Percentiles rank a stretch among this genome's conserved stretches.
Evolutionary conservation across 768 basidiomycete species (phyloP).

Genomic region (Phanerodontia chrysosporium): DNA sequence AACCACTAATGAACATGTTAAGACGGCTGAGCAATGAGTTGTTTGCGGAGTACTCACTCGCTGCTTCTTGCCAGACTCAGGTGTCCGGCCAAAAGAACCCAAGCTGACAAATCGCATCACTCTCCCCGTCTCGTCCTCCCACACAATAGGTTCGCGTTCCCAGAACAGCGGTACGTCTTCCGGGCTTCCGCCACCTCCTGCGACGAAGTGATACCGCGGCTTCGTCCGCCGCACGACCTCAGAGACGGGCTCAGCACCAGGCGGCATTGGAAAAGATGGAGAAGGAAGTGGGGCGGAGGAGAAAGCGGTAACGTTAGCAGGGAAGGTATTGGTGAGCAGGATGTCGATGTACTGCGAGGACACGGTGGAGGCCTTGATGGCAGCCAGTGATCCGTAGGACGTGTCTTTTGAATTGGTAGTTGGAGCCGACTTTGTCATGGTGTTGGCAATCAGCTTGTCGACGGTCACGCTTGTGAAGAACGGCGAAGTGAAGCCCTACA

Average conservation of each 20-base stretch:
- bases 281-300: constrained; percentile 46
- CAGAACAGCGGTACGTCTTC: constrained; percentile 66
- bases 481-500: constrained; percentile 71
- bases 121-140: constrained; percentile 68
- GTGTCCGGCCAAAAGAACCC: constrained; percentile 77
- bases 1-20: constrained; percentile 71
- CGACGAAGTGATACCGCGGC: constrained; percentile 87
- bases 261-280: constrained; percentile 34
- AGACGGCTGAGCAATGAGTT: not conserved
- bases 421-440: constrained; percentile 44
- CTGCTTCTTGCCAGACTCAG: constrained; percentile 66
- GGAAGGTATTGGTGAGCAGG: constrained; percentile 78
- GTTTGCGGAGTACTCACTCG: constrained; percentile 49
- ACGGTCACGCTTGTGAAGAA: constrained; percentile 68
- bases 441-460: constrained; percentile 69
- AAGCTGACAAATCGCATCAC: constrained; percentile 81
- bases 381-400: constrained; percentile 58
- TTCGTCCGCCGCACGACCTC: constrained; percentile 61
- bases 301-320: constrained; percentile 56
- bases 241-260: constrained; percentile 52
- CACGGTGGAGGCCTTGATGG: constrained; percentile 58
- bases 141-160: constrained; percentile 91
- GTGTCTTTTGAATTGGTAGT: constrained; percentile 27
- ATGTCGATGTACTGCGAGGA: constrained; percentile 73
- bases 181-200: constrained; percentile 40